phyloP scores from a whole-genome alignment of 2,329 filamentous ascomycete genomes.

The Thielaviopsis punctulata region DNA sequence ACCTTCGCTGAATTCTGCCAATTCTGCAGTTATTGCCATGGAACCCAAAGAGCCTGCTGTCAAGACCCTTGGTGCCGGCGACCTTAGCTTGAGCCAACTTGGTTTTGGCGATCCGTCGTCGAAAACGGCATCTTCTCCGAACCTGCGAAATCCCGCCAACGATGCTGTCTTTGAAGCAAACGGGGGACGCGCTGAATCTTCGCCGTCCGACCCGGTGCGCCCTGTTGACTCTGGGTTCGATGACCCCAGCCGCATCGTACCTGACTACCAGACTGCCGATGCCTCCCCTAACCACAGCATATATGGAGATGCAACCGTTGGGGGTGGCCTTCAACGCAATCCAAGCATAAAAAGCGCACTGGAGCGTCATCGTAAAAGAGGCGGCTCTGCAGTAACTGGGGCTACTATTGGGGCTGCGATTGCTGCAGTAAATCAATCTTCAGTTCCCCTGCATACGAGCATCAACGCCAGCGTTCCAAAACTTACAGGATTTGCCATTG shows the following conservation, averaged over 20 bases:
- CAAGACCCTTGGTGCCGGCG: conserved; percentile 75
- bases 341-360: conserved; percentile 50
- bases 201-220: conserved; percentile 30
- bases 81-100: conserved; percentile 76
- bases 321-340: conserved; percentile 37
- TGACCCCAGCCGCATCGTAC: conserved; percentile 17
- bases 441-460: conserved; percentile 34
- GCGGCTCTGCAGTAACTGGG: conserved; percentile 58
- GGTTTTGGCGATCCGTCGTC: conserved; percentile 46
- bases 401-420: conserved; percentile 57
- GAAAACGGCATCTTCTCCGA: background rate
- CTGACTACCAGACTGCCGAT: background rate
- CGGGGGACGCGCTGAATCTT: conserved; percentile 38
- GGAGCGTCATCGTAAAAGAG: conserved; percentile 53
- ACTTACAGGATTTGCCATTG: conserved; percentile 86
- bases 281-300: conserved; percentile 8
- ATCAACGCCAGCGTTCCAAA: conserved; percentile 51
- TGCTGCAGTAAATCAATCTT: conserved; percentile 40
- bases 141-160: background rate
- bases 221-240: conserved; percentile 19
- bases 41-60: conserved; percentile 57
- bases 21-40: conserved; percentile 16
- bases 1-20: background rate
- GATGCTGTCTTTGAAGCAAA: conserved; percentile 12
- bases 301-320: conserved; percentile 4